phyloP scores from a whole-genome alignment of 768 basidiomycete species.

The Boletus subparvulus region DNA sequence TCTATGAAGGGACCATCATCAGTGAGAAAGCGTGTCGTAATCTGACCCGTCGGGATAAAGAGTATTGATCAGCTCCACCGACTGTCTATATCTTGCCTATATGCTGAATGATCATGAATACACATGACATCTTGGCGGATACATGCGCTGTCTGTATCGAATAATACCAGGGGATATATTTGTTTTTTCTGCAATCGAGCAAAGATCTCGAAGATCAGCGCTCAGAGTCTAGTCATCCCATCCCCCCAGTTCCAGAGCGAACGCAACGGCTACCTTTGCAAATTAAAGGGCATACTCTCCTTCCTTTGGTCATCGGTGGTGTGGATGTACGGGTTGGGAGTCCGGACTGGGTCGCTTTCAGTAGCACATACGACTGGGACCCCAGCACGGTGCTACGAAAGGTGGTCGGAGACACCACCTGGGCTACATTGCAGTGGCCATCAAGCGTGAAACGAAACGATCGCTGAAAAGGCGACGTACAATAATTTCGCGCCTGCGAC shows the following conservation, averaged over 20 bases:
- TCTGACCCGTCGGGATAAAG: background rate
- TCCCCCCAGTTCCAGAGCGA: conserved; percentile 49
- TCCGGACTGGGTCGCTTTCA: conserved; percentile 42
- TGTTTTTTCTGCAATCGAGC: background rate
- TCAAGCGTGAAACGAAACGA: background rate
- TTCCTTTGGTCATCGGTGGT: conserved; percentile 27
- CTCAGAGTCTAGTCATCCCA: conserved; percentile 12
- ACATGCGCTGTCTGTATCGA: background rate
- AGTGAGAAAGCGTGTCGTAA: background rate
- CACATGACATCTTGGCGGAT: background rate
- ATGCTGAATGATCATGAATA: background rate
- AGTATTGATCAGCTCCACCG: background rate
- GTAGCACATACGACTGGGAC: conserved; percentile 43
- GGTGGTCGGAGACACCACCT: conserved; percentile 46
- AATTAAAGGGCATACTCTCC: conserved; percentile 54
- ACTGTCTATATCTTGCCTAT: background rate
- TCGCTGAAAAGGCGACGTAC: conserved; percentile 27
- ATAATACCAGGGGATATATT: too few species aligned
- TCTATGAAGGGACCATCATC: background rate
- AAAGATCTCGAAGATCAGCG: background rate
- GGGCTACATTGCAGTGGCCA: conserved; percentile 10
- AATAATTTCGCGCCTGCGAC: conserved; percentile 21
- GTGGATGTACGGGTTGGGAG: conserved; percentile 45
- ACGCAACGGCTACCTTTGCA: conserved; percentile 58
- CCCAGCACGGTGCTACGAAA: conserved; percentile 45